Evolutionary conservation across 495 filamentous ascomycete genomes (phyloP).

Genomic region (Mycothermus thermophilus): DNA sequence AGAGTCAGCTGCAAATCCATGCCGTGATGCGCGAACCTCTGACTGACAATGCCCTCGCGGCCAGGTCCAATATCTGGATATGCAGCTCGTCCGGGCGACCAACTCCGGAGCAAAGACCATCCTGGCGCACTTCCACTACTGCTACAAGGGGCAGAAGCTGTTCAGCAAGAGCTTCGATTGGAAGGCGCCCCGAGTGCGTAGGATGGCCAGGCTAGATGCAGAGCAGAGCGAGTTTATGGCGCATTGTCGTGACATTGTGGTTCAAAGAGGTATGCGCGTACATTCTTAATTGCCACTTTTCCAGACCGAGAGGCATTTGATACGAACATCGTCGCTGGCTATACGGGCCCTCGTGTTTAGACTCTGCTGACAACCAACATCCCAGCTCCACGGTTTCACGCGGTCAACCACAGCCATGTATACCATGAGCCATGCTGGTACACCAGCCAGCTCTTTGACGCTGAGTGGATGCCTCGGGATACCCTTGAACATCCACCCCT

Average conservation of each 20-base stretch:
- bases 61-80: slow-evolving; percentile 26
- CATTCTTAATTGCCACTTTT: background rate
- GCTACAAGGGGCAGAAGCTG: slow-evolving; percentile 25
- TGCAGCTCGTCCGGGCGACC: slow-evolving; percentile 26
- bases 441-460: slow-evolving; percentile 27
- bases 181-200: slow-evolving; percentile 14
- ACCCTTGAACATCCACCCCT: slow-evolving; percentile 23
- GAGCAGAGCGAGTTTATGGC: slow-evolving; percentile 22
- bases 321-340: too few species aligned
- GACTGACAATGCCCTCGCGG: too few species aligned
- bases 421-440: slow-evolving; percentile 26
- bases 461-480: slow-evolving; percentile 22
- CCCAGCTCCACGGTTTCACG: slow-evolving; percentile 13
- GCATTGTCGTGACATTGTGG: slow-evolving; percentile 17
- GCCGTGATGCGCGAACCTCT: too few species aligned
- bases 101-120: slow-evolving; percentile 30
- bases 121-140: slow-evolving; percentile 30
- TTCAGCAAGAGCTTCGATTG: slow-evolving; percentile 23
- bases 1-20: too few species aligned
- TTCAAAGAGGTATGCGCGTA: slow-evolving; percentile 13
- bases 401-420: slow-evolving; percentile 18
- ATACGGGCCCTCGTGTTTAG: too few species aligned
- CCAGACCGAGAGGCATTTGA: too few species aligned
- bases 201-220: slow-evolving; percentile 24
- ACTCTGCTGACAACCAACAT: background rate